Evolutionary conservation across 805 yeast genomes (phyloP), one percentile per base, ranked within the genome.

Genomic region (Komagataella pseudopastoris): DNA sequence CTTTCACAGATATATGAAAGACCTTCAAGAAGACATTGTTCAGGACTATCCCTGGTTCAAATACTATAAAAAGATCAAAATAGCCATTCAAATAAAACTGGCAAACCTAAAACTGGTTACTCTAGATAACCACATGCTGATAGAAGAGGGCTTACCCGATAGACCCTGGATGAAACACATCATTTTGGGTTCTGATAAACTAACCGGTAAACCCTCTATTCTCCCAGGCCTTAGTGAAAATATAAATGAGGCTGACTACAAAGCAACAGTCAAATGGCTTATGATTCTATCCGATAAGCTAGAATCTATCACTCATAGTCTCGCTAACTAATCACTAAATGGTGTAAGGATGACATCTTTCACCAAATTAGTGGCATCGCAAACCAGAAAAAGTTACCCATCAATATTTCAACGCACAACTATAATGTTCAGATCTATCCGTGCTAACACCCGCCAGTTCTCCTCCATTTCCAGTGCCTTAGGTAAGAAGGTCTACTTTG

Each of bases 11-110:
- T 71, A 72, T 54, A 72, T 75, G 17, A 58, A 59, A 3, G 61
- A 69, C 1, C 69, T 87, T 23, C 80, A 78, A 55, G 64, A 67
- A 1, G 71, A 75, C 39, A 76, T 81, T 51, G 64, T 72, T 1
- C 67, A 73, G 46, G 97, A 88, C 58, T 84, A 77, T 58, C 89
- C 96, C 1, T 85, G 96, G 89, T 88, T 83, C 68, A 71, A 75
- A 55, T 67, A 75, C 50, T 74, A 71, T 56, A 75, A 71, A 56
- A 88, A 88, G 63, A 60, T 86, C 44, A 72, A 68, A 50, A 70
- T 81, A 4, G 82, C 80, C 50, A 74, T 83, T 14, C 74, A 75
- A 51, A 69, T 83, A 52, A 76, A 82, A 52, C 62, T 76, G 24
- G 66, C 77, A 5, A 82, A 83, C 56, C 67, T 69, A 51, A 78